Conservation (phyloP, 1,139 yeast species). For the Eremothecium cymbalariae region DNA sequence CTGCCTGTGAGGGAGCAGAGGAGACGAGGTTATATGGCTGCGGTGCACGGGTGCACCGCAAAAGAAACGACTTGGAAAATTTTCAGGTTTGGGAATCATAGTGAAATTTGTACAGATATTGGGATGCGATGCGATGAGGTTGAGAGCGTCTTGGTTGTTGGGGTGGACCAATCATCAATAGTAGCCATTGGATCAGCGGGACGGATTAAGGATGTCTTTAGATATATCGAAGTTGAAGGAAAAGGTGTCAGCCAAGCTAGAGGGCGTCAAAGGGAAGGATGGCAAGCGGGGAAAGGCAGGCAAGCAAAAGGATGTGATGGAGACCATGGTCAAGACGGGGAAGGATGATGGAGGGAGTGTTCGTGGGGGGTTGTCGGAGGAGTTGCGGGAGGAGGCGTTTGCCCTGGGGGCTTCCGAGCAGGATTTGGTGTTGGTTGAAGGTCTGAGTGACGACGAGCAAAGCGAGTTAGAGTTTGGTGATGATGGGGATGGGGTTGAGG, state of each 20-base stretch:
- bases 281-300: conserved; percentile 23
- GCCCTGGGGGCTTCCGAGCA: conserved; percentile 68
- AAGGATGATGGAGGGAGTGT: conserved; percentile 16
- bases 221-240: conserved; percentile 49
- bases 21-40: too few species aligned
- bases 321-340: conserved; percentile 14
- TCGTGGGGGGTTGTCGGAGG: conserved; percentile 30
- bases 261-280: conserved; percentile 25
- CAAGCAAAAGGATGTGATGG: conserved; percentile 15
- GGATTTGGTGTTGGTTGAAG: conserved; percentile 49
- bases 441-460: conserved; percentile 48
- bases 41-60: too few species aligned
- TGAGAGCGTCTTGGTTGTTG: too few species aligned
- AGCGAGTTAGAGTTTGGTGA: conserved; percentile 56
- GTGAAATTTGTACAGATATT: too few species aligned
- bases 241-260: conserved; percentile 39
- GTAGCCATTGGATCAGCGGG: too few species aligned
- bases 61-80: conserved; percentile 2
- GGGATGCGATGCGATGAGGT: too few species aligned
- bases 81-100: too few species aligned
- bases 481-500: conserved; percentile 37
- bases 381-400: conserved; percentile 60
- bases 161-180: too few species aligned
- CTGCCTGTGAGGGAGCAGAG: too few species aligned
- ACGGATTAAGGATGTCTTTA: conserved; percentile 4